Evolutionary conservation across 257 asterid genomes (phyloP).

Genomic region (Solanum pimpinellifolium): DNA sequence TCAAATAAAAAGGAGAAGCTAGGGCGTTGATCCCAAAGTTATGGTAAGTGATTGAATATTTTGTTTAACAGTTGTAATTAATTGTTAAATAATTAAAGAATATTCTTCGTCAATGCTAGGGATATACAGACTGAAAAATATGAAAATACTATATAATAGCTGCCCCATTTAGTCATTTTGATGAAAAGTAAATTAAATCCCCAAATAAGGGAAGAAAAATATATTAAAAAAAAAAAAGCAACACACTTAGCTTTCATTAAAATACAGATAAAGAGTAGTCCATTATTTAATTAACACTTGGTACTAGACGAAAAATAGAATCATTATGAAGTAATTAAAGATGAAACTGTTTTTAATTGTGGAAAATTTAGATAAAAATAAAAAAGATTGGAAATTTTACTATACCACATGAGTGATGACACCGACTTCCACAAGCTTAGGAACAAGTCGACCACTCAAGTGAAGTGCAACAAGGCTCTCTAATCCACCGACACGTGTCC

Average conservation of each 20-base stretch:
- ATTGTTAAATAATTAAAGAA: slow-evolving; percentile 22
- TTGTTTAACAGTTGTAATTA: slow-evolving; percentile 8
- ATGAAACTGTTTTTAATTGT: background rate
- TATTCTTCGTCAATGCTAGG: slow-evolving; percentile 39
- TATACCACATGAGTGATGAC: slow-evolving; percentile 36
- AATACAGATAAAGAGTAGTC: background rate
- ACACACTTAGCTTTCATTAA: background rate
- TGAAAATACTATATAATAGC: background rate
- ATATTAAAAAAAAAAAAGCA: background rate
- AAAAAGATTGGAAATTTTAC: slow-evolving; percentile 10
- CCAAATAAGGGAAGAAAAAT: background rate
- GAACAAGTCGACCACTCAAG: slow-evolving; percentile 74
- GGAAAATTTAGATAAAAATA: background rate
- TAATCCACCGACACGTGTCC: slow-evolving; percentile 75
- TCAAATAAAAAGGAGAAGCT: slow-evolving; percentile 19
- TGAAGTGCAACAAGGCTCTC: slow-evolving; percentile 78
- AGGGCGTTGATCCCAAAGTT: slow-evolving; percentile 17
- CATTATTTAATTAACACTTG: background rate
- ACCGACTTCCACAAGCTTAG: slow-evolving; percentile 79
- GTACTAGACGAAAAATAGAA: background rate
- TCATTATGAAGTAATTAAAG: background rate
- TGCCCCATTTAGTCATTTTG: background rate
- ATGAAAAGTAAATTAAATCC: background rate
- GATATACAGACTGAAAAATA: slow-evolving; percentile 17
- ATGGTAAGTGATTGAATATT: background rate